A percentile compares a stretch with the other conserved stretches of the same genome.
These are phyloP conservation scores for Gossypium davidsonii DNA, from an alignment of 441 rosid genomes.

Conservation along the genomic window DNA sequence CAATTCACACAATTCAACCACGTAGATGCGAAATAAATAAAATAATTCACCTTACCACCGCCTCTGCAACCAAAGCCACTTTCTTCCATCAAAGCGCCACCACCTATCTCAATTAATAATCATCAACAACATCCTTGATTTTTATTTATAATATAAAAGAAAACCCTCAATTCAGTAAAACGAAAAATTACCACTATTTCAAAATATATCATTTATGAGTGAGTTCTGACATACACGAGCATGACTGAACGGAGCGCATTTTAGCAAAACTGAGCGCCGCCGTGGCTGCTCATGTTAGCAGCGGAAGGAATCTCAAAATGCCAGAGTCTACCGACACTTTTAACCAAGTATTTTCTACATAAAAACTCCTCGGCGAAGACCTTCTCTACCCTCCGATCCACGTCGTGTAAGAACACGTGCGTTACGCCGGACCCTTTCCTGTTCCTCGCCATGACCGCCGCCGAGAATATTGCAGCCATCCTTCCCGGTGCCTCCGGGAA, in stretches of 20 bases:
- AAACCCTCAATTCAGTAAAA: not conserved
- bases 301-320: slow-evolving; percentile 50
- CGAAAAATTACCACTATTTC: not conserved
- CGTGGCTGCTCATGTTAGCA: slow-evolving; percentile 12
- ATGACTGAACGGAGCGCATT: not conserved
- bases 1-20: not conserved
- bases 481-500: not conserved
- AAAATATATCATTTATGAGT: not conserved
- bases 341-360: not conserved
- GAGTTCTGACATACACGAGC: not conserved
- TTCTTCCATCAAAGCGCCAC: not conserved
- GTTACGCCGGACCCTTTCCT: not conserved
- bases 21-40: not conserved
- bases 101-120: not conserved
- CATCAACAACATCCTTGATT: not conserved
- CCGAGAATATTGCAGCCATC: slow-evolving; percentile 4
- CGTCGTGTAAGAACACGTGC: not conserved
- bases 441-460: not conserved
- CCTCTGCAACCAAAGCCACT: not conserved
- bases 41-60: not conserved
- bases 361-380: not conserved
- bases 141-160: not conserved
- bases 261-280: slow-evolving; percentile 20
- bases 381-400: not conserved
- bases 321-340: slow-evolving; percentile 43